Evolutionary conservation across 2,329 filamentous ascomycete genomes (phyloP), one percentile per base, ranked within the genome.

Genomic region (Hypoxylon sp.): DNA sequence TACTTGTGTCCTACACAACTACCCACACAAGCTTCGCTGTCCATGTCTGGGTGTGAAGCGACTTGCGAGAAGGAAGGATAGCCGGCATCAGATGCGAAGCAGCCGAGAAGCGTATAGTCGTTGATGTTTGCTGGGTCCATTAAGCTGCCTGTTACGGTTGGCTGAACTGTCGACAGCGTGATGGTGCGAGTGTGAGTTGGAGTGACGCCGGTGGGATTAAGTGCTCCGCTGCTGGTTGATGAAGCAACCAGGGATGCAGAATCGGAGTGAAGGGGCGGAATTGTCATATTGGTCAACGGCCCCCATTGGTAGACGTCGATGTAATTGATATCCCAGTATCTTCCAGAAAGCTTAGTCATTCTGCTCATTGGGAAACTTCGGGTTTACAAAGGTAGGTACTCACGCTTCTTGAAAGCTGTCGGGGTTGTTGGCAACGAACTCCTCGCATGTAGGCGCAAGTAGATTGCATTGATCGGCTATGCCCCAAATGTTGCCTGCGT

Each of bases 401-500:
- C 64, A 79, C 70, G 79, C 73, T 16, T 80, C 78, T 11, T 69
- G 62, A 63, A 84, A 84, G 11, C 77, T 82, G 4, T 68, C 60
- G 0, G 83, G 83, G 57, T 82, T 82, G 0, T 72, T 74, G 14
- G 79, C 82, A 9, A 85, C 83, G 67, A 79, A 85, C 54, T 83
- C 79, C 20, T 75, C 67, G 65, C 83, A 85, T 2, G 81, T 83
- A 4, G 79, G 71, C 0, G 82, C 82, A n/a, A 78, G 74, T 8
- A 70, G 60, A 58, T 72, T 72, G 67, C 82, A 84, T 12, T 78
- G 73, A 14, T 80, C 78, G 11, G 74, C 70, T 3, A 70, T 70
- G 16, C 74, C 76, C 83, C 83, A 85, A 14, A 78, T 73, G 4
- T 75, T 76, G 42, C 77, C 88, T 0, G 90, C 91, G 83, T 91